Conservation (phyloP, 2,329 filamentous ascomycete species). For the Daldinia sp. region DNA sequence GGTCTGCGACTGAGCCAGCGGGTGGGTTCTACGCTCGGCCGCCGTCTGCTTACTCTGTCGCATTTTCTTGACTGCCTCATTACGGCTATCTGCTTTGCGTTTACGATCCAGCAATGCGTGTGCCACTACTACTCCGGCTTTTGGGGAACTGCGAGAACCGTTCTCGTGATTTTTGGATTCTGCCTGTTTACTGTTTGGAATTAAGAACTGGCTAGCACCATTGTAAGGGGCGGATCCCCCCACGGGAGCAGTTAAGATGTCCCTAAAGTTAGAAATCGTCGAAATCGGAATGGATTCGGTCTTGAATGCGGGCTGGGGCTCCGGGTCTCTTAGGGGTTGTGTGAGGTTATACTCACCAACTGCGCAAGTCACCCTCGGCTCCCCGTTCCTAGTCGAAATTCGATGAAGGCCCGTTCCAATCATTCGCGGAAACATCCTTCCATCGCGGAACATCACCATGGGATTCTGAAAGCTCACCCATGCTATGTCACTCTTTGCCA, state of each 20-base stretch:
- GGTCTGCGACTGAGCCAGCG: neutral
- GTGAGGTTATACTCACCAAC: slow-evolving; percentile 7
- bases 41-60: no score
- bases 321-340: neutral
- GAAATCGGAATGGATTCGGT: neutral
- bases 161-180: no score
- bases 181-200: no score
- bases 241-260: no score
- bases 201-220: neutral
- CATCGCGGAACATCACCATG: slow-evolving; percentile 13
- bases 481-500: neutral
- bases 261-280: no score
- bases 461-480: slow-evolving; percentile 6
- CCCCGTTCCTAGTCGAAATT: neutral
- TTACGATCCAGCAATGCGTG: no score
- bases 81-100: no score
- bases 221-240: no score
- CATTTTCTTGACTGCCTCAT: neutral
- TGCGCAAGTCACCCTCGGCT: neutral
- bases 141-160: no score
- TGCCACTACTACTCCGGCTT: no score
- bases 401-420: slow-evolving; percentile 10
- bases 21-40: neutral
- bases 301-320: neutral
- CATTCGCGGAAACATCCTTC: neutral